phyloP scores from a whole-genome alignment of 179 eudicot species.

The Silene coronaria region DNA sequence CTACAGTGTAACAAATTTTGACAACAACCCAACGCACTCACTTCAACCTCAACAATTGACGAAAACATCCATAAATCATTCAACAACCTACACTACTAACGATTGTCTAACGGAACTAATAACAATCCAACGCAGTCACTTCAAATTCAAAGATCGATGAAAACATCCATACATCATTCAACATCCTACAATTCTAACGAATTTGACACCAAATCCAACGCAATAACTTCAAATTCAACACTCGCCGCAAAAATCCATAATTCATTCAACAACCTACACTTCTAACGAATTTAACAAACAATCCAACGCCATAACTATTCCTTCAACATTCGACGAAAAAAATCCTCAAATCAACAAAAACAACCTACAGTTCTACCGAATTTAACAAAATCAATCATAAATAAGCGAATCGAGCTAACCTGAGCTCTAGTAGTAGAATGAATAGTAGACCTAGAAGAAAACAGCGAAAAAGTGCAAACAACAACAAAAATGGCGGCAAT shows the following conservation, averaged over 20 bases:
- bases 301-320: not conserved
- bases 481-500: slow-evolving; percentile 47
- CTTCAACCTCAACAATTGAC: not conserved
- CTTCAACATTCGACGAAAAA: not conserved
- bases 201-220: not conserved
- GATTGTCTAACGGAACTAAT: too few relatives aligned
- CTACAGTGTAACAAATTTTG: not conserved
- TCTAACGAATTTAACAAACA: not conserved
- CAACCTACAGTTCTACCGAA: not conserved
- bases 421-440: slow-evolving; percentile 29
- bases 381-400: not conserved
- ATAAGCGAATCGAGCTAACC: slow-evolving; percentile 26
- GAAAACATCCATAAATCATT: not conserved
- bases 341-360: not conserved
- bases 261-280: not conserved
- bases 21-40: not conserved
- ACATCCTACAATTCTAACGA: not conserved
- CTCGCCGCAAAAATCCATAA: not conserved
- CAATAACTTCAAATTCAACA: not conserved
- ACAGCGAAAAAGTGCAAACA: slow-evolving; percentile 45
- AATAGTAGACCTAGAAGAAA: slow-evolving; percentile 37
- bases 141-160: not conserved
- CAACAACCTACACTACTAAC: not conserved
- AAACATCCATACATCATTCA: not conserved
- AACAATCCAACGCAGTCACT: not conserved